phyloP scores from a whole-genome alignment of 148 eudicot species.

The Cornus suecica region DNA sequence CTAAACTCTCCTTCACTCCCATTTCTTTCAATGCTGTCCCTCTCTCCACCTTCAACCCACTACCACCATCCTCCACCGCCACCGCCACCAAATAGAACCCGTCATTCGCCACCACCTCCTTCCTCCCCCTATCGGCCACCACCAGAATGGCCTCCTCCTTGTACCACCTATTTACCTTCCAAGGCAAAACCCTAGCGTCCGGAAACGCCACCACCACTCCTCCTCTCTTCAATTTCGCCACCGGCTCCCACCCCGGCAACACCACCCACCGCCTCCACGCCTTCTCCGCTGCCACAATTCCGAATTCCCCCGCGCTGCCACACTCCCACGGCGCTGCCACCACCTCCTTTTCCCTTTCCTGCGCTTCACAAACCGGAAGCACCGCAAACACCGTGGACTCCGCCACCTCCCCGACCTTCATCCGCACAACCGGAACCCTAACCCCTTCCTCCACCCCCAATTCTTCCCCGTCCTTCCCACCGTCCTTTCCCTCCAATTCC shows the following conservation, averaged over 20 bases:
- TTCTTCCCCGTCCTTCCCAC: slow-evolving; percentile 2
- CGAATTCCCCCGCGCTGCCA: slow-evolving; percentile 55
- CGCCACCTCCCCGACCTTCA: slow-evolving; percentile 73
- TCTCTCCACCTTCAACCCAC: slow-evolving; percentile 64
- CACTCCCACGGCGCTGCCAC: slow-evolving; percentile 60
- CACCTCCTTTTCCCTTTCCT: slow-evolving; percentile 45
- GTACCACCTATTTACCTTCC: slow-evolving; percentile 62
- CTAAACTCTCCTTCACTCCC: slow-evolving; percentile 55
- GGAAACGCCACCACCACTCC: slow-evolving; percentile 70
- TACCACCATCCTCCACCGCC: slow-evolving; percentile 27
- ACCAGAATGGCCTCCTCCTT: slow-evolving; percentile 67
- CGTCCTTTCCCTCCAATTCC: slow-evolving; percentile 44
- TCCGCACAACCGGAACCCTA: slow-evolving; percentile 79
- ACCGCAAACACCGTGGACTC: slow-evolving; percentile 62
- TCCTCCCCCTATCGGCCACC: slow-evolving; percentile 63
- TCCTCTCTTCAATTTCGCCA: slow-evolving; percentile 47
- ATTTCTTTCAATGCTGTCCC: slow-evolving; percentile 58
- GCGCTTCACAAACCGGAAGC: slow-evolving; percentile 62
- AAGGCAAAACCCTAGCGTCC: slow-evolving; percentile 63
- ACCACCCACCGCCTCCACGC: slow-evolving; percentile 87
- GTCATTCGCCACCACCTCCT: slow-evolving; percentile 48
- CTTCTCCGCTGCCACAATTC: slow-evolving; percentile 58
- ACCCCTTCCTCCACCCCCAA: slow-evolving; percentile 23
- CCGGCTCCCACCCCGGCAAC: slow-evolving; percentile 76
- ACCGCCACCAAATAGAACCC: slow-evolving; percentile 64